A percentile compares a stretch with the other conserved stretches of the same genome.
Conservation (phyloP, 345 rosid species). For the Eucalyptus marginata region DNA sequence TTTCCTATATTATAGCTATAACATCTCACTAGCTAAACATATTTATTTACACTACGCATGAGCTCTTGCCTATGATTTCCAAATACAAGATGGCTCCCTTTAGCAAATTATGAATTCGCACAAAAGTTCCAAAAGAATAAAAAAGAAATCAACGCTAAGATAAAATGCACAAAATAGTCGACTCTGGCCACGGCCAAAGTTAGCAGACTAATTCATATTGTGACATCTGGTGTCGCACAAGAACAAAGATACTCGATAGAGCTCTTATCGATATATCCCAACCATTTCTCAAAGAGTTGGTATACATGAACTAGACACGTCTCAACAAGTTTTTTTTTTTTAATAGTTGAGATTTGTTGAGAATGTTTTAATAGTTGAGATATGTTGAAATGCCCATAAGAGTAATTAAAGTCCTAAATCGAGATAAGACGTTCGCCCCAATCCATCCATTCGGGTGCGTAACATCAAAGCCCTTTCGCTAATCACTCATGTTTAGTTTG, state of each 20-base stretch:
- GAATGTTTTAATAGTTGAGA: not conserved
- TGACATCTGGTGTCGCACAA: fast-evolving
- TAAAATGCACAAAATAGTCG: not conserved
- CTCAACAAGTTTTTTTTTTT: too few species aligned
- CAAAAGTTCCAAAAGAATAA: not conserved
- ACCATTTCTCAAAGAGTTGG: too few species aligned
- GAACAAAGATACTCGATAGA: not conserved
- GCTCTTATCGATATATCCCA: fast-evolving
- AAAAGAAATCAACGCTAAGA: fast-evolving
- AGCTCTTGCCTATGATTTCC: not conserved
- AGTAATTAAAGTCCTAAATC: too few species aligned
- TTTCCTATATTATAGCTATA: too few species aligned
- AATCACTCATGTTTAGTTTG: not conserved
- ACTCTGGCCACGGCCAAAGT: fast-evolving
- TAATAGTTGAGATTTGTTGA: too few species aligned
- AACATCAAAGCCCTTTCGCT: not conserved
- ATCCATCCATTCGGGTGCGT: not conserved
- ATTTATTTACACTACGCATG: too few species aligned
- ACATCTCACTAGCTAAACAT: not conserved
- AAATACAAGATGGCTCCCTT: not conserved
- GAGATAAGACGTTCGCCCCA: not conserved
- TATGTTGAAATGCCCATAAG: not conserved
- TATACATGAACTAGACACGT: too few species aligned
- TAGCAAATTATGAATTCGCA: not conserved
- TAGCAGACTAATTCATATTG: not conserved